Evolutionary conservation across 148 eudicot species (phyloP), one percentile per base, ranked within the genome.

Genomic region (Nepenthes gracilis): DNA sequence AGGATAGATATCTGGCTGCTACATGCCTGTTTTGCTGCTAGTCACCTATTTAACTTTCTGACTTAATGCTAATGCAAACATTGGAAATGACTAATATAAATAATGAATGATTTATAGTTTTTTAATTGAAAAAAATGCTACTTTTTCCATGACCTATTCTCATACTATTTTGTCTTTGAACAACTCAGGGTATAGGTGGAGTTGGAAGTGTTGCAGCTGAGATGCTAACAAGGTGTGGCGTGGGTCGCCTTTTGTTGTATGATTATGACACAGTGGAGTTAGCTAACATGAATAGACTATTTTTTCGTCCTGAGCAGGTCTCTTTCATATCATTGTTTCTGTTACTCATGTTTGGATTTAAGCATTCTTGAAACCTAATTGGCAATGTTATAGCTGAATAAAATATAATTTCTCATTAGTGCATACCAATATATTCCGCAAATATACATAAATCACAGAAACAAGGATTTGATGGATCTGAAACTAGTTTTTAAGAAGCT

Each of bases 201-300:
- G 94, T 92, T 43, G 98, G 98, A 66, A 92, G 98, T 85, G 98
- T 92, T 75, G 98, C 98, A 38, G 98, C 98, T 67, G 98, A 92
- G 85, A 92, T 92, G 98, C 82, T 88, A 40, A 92, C 98, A 47
- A 88, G 98, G 80, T 92, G 98, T 72, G 98, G 98, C 65, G 82
- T 92, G 36, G 98, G 98, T 56, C 94, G 98, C 54, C 86, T 92
- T 59, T 75, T 92, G 80, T 80, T 92, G 69, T 92, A 92, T 83
- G 98, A 92, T 76, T 92, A 92, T 81, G 98, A 92, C 69, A 92
- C 77, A 72, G 98, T 92, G 75, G 98, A 92, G 78, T 83, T 92
- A 69, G 98, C 98, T 69, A 92, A 92, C 75, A 92, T 92, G 98
- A 92, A 92, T 75, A 85, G 98, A 77, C 80, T 92, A 57, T 92